Evolutionary conservation across 345 rosid genomes (phyloP).

Genomic region (Alliaria petiolata): DNA sequence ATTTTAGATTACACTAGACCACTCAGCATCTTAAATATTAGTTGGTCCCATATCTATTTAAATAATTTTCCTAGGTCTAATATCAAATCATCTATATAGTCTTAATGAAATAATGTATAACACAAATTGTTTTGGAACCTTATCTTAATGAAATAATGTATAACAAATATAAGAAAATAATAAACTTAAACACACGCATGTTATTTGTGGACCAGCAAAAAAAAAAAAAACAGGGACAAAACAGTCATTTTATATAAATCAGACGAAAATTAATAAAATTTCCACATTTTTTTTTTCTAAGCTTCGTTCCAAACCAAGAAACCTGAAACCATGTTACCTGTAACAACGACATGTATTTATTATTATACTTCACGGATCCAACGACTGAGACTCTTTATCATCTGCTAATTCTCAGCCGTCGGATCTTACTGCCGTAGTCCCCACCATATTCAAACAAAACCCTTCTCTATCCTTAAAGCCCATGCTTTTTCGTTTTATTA

Average conservation of each 20-base stretch:
- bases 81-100: no score
- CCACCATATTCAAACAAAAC: not conserved
- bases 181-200: slow-evolving; percentile 18
- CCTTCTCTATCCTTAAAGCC: not conserved
- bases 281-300: not conserved
- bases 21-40: slow-evolving; percentile 1
- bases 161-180: slow-evolving; percentile 16
- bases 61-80: not conserved
- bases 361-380: slow-evolving; percentile 27
- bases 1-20: slow-evolving; percentile 19
- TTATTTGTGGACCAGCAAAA: slow-evolving; percentile 9
- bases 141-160: not conserved
- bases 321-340: slow-evolving; percentile 39
- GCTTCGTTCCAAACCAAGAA: slow-evolving; percentile 31
- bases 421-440: slow-evolving; percentile 19
- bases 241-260: not conserved
- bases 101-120: not conserved
- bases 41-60: slow-evolving; percentile 20
- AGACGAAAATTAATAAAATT: no score
- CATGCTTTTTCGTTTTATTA: slow-evolving; percentile 16
- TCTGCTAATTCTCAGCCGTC: slow-evolving; percentile 23
- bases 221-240: not conserved
- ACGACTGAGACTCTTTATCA: slow-evolving; percentile 31
- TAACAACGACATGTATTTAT: slow-evolving; percentile 40
- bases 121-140: not conserved